phyloP scores from a whole-genome alignment of 2,329 filamentous ascomycete genomes.

The Truncatella angustata region DNA sequence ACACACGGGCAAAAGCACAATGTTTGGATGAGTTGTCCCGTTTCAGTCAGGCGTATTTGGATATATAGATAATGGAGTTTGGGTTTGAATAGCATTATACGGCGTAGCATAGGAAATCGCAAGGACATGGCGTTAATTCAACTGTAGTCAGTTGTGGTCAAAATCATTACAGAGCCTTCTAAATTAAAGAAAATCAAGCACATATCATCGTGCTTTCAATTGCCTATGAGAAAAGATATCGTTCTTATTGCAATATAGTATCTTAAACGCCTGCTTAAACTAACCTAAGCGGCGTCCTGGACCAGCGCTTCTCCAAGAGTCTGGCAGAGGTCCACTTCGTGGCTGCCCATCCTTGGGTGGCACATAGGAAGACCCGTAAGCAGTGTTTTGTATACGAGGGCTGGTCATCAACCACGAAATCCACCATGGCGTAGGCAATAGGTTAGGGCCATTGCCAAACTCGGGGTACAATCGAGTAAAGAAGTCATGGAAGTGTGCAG shows the following conservation, averaged over 20 bases:
- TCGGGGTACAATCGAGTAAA: conserved; percentile 83
- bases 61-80: too few species aligned
- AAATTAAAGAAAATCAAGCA: too few species aligned
- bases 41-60: conserved; percentile 15
- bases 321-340: conserved; percentile 52
- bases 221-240: too few species aligned
- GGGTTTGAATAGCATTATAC: too few species aligned
- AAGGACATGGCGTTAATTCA: too few species aligned
- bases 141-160: too few species aligned
- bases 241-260: too few species aligned
- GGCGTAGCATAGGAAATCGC: too few species aligned
- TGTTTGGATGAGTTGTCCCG: conserved; percentile 30
- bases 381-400: conserved; percentile 45
- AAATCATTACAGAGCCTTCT: too few species aligned
- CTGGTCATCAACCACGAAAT: conserved; percentile 65
- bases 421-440: conserved; percentile 71
- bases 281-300: conserved; percentile 61
- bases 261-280: conserved; percentile 10
- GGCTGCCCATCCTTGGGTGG: conserved; percentile 27
- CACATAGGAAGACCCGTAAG: conserved; percentile 63
- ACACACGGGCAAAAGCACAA: conserved; percentile 31
- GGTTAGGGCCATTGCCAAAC: conserved; percentile 79
- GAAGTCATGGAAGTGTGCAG: conserved; percentile 90
- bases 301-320: conserved; percentile 64
- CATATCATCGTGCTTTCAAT: too few species aligned